These are phyloP conservation scores for Trichoderma koningiopsis DNA, from an alignment of 2,329 filamentous ascomycete genomes.

Conservation along the genomic window DNA sequence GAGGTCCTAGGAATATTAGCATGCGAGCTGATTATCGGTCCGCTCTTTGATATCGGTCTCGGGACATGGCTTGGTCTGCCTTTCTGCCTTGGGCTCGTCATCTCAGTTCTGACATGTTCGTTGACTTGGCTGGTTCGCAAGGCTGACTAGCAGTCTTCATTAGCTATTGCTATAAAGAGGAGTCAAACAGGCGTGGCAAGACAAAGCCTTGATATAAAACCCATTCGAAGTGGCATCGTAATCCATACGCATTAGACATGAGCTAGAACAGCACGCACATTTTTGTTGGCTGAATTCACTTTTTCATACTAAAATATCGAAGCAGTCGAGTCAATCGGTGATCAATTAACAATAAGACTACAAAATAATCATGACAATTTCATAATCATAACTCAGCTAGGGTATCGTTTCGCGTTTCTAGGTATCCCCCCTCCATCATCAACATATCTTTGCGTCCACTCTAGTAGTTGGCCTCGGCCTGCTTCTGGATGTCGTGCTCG, in stretches of 20 bases:
- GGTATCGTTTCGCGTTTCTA: slow-evolving; percentile 21
- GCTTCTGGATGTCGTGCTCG: slow-evolving; percentile 78
- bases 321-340: background rate
- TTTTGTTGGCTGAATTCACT: background rate
- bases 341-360: background rate
- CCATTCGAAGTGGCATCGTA: background rate
- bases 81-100: slow-evolving; percentile 30
- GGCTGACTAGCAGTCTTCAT: background rate
- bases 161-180: background rate
- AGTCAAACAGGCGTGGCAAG: background rate
- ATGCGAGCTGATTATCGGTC: slow-evolving; percentile 30
- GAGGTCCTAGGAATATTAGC: slow-evolving; percentile 32
- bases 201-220: background rate
- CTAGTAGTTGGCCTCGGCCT: slow-evolving; percentile 53
- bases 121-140: slow-evolving; percentile 27
- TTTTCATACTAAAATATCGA: too few species aligned
- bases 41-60: slow-evolving; percentile 33
- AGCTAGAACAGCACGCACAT: background rate
- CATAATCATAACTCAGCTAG: slow-evolving; percentile 10
- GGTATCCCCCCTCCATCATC: background rate
- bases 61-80: slow-evolving; percentile 32
- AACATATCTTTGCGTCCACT: background rate
- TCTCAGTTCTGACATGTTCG: slow-evolving; percentile 27
- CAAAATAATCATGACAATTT: slow-evolving; percentile 8
- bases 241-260: background rate